Base-by-base conservation (phyloP, 768 basidiomycete species). In the Chalciporus chontae region DNA sequence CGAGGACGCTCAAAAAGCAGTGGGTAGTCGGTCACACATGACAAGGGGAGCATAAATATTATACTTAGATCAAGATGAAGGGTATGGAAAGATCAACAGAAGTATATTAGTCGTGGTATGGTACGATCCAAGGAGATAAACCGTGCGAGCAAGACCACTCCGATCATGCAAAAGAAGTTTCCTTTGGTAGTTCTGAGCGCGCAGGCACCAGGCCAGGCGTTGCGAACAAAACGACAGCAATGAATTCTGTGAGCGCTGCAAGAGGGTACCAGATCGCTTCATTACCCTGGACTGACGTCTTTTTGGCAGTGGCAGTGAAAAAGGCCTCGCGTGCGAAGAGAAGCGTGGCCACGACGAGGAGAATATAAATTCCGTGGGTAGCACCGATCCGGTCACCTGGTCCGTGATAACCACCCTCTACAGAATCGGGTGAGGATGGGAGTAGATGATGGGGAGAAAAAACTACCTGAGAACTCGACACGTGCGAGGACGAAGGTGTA, bases 251-350 rank as follows among this genome's bases (percentile, higher is more conserved):
- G 13, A 65, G 44, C 2, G 52, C 71, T 18, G 63, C 31, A 24
- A 72, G 54, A 3, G 70, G 69, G 34, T 69, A 71, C 62, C 67
- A 70, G 8, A 68, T 27, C 1, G 47, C 53, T 39, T 71, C 68
- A 14, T 64, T 57, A 37, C 61, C 57, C 43, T 70, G 66, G 4
- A 41, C 14, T 0, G 42, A n/a, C 2, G 19, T 1, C 1, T 62
- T 36, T 42, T 36, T 34, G 23, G 46, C 44, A 6, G 65, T 69
- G 6, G 60, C 66, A 51, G 61, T 43, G 21, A 69, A 61, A 60
- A 71, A 70, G 41, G 56, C 53, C 43, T 70, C 64, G 18, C 66
- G 63, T 1, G 43, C 53, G 40, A 72, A 45, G 19, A 68, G 63
- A 26, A 67, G 55, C 27, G 58, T 4, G 2, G 55, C 49, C 8